Evolutionary conservation across 768 basidiomycete species (phyloP).

Genomic region (Leccinum obscurum): DNA sequence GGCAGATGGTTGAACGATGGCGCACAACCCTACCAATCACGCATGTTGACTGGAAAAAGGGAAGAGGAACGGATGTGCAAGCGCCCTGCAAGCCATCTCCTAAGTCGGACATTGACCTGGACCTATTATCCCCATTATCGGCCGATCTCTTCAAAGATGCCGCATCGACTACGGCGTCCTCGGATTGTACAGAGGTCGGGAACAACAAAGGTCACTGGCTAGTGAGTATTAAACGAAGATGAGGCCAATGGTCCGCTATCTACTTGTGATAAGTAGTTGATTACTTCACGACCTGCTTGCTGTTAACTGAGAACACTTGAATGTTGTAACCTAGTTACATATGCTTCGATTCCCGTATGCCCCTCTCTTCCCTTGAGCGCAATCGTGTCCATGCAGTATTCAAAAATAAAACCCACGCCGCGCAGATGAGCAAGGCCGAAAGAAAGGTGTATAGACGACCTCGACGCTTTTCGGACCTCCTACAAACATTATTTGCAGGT

Average conservation of each 20-base stretch:
- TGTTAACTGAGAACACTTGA: background rate
- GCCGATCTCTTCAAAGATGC: conserved; percentile 27
- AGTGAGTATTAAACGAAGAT: conserved; percentile 27
- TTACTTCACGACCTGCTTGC: background rate
- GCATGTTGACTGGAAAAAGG: conserved; percentile 11
- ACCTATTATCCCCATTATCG: conserved; percentile 19
- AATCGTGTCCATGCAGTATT: conserved; percentile 59
- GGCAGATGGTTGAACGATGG: conserved; percentile 34
- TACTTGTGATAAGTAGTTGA: background rate
- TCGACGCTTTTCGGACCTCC: conserved; percentile 41
- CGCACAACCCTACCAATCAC: conserved; percentile 27
- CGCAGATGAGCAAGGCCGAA: conserved; percentile 43
- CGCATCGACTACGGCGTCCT: conserved; percentile 30
- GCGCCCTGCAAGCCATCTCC: conserved; percentile 1
- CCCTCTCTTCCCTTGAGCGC: conserved; percentile 42
- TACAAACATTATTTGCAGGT: conserved; percentile 17
- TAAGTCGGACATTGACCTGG: conserved; percentile 10
- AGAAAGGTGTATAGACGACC: conserved; percentile 51
- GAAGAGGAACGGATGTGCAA: conserved; percentile 11
- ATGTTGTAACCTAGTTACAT: background rate
- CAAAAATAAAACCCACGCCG: conserved; percentile 66
- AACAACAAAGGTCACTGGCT: conserved; percentile 35
- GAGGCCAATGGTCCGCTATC: background rate
- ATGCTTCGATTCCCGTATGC: background rate
- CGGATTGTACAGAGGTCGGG: conserved; percentile 33